Evolutionary conservation across 2,329 filamentous ascomycete genomes (phyloP).

Genomic region (Trichocomaceae sp.): DNA sequence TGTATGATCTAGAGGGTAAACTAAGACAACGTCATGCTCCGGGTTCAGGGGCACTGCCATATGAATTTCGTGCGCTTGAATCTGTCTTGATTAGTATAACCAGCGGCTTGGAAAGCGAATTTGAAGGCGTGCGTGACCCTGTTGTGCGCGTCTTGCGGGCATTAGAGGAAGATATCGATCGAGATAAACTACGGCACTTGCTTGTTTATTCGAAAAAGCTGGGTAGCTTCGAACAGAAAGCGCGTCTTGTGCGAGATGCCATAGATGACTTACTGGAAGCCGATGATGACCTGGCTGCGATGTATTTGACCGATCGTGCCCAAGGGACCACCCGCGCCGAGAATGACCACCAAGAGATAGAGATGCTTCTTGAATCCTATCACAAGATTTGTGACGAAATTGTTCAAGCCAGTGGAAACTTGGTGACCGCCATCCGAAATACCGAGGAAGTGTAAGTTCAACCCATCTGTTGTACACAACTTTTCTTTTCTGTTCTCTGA

Average conservation of each 20-base stretch:
- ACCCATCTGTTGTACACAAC: not conserved
- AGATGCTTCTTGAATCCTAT: conserved; percentile 94
- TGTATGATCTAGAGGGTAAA: conserved; percentile 94
- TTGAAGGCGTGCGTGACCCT: conserved; percentile 86
- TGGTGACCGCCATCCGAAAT: conserved; percentile 92
- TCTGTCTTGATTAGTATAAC: conserved; percentile 92
- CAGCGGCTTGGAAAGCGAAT: conserved; percentile 83
- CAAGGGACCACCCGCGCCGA: conserved; percentile 65
- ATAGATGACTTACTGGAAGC: conserved; percentile 94
- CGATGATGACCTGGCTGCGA: conserved; percentile 86
- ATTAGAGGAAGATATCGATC: conserved; percentile 91
- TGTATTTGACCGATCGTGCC: conserved; percentile 91
- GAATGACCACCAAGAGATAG: conserved; percentile 90
- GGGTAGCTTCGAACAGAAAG: conserved; percentile 96
- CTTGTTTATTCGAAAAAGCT: conserved; percentile 93
- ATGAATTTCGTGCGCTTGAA: conserved; percentile 94
- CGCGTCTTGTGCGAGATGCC: conserved; percentile 84
- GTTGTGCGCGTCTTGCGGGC: conserved; percentile 83
- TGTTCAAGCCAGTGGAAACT: conserved; percentile 85
- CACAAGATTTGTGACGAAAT: conserved; percentile 98
- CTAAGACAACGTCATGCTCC: conserved; percentile 68
- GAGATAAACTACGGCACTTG: conserved; percentile 83
- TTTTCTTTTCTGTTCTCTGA: conserved; percentile 16
- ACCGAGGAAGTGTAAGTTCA: conserved; percentile 87
- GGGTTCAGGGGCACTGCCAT: conserved; percentile 60